phyloP scores from a whole-genome alignment of 2,329 filamentous ascomycete genomes.

The Myotisia sp. region DNA sequence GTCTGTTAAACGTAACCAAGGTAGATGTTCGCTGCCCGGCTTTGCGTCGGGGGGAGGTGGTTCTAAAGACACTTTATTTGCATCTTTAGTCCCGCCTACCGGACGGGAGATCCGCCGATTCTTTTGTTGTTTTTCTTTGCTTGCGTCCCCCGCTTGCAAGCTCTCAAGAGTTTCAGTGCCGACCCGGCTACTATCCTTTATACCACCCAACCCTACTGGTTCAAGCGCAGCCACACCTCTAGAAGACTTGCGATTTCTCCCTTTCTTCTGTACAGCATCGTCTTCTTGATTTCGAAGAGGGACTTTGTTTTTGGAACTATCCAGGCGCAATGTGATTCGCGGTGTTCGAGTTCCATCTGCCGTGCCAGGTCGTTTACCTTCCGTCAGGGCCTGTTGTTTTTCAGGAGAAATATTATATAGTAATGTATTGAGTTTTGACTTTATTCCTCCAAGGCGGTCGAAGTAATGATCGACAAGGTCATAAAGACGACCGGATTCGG shows the following conservation, averaged over 20 bases:
- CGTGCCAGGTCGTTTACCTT: constrained; percentile 29
- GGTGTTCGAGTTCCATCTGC: constrained; percentile 25
- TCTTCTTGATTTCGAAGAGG: constrained; percentile 1
- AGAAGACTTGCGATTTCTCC: constrained; percentile 1
- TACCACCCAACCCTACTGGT: too few species aligned
- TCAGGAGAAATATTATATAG: constrained; percentile 32
- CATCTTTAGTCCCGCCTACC: too few species aligned
- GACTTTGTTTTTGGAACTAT: constrained; percentile 15
- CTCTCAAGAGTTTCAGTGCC: neutral
- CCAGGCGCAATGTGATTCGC: constrained; percentile 31
- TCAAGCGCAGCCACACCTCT: neutral
- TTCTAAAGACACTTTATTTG: constrained; percentile 37
- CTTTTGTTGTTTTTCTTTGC: constrained; percentile 8
- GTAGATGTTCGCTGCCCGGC: constrained; percentile 45
- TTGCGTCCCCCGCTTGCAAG: neutral
- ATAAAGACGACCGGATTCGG: constrained; percentile 42
- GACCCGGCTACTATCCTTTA: too few species aligned
- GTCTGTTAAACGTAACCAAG: constrained; percentile 51
- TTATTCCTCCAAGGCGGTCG: constrained; percentile 44
- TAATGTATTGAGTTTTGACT: constrained; percentile 46
- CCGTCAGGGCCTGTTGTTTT: constrained; percentile 15
- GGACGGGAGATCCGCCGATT: constrained; percentile 7
- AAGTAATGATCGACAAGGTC: constrained; percentile 45
- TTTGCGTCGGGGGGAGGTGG: constrained; percentile 46
- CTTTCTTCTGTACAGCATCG: neutral